Conservation (phyloP, 1,284 basidiomycete genomes). For the Cryptococcus hybrid region DNA sequence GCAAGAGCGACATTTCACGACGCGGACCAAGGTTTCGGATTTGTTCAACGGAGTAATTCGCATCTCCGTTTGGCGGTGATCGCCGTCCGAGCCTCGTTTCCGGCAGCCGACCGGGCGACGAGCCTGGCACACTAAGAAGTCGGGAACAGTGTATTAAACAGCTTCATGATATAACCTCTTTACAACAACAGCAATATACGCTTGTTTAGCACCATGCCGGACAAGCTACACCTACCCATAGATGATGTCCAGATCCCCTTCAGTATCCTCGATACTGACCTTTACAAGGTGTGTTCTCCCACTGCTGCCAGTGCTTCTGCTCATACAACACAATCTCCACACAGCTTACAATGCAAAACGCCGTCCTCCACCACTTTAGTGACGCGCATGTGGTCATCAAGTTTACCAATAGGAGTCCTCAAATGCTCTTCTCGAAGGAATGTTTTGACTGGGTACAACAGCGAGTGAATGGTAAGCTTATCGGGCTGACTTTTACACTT, state of each 20-base stretch:
- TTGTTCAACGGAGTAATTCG: no score
- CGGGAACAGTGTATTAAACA: no score
- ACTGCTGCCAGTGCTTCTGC: not conserved
- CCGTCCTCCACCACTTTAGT: slow-evolving; percentile 78
- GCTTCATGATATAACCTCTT: no score
- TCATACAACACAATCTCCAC: not conserved
- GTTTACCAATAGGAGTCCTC: slow-evolving; percentile 80
- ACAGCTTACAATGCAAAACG: slow-evolving; percentile 97
- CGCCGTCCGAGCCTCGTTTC: no score
- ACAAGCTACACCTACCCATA: slow-evolving; percentile 6
- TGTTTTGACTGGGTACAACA: slow-evolving; percentile 67
- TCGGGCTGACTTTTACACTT: not conserved
- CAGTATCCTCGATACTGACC: slow-evolving; percentile 89
- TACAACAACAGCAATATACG: no score
- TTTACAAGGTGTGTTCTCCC: slow-evolving; percentile 75
- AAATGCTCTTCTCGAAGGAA: slow-evolving; percentile 67
- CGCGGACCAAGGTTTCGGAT: not conserved
- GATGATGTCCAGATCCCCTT: slow-evolving; percentile 48
- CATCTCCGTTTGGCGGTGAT: no score
- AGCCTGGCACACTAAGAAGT: no score
- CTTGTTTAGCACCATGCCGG: not conserved
- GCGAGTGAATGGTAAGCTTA: slow-evolving; percentile 64
- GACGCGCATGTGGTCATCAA: slow-evolving; percentile 61
- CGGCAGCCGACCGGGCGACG: no score
- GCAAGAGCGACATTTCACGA: not conserved